These are phyloP conservation scores for Coccomyxa sp. DNA, from an alignment of 139 green algal genomes.

Conservation along the genomic window DNA sequence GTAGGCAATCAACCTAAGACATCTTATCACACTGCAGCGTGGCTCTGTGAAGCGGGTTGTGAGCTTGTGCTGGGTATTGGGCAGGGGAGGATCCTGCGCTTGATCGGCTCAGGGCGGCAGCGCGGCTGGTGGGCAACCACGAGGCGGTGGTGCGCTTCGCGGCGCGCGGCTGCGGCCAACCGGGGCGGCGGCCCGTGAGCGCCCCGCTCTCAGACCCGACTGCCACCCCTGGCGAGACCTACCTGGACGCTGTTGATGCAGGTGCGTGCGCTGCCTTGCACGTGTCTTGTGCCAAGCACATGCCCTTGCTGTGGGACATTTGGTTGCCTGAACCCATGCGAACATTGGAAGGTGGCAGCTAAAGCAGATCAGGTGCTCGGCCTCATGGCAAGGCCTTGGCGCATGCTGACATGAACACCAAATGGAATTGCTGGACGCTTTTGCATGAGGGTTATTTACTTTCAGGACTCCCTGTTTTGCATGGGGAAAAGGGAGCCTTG, in stretches of 20 bases:
- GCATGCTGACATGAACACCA: too few relatives aligned
- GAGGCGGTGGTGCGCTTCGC: conserved; percentile 73
- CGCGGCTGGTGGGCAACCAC: conserved; percentile 67
- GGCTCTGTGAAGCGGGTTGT: too few relatives aligned
- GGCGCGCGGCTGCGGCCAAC: conserved; percentile 59
- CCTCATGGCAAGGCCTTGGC: background rate
- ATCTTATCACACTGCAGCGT: too few relatives aligned
- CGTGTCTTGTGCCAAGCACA: background rate
- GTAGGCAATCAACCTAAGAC: conserved; percentile 45
- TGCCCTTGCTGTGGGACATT: background rate
- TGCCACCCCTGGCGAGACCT: conserved; percentile 41
- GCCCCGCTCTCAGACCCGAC: conserved; percentile 77
- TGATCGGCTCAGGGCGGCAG: conserved; percentile 61
- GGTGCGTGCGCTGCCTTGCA: conserved; percentile 24
- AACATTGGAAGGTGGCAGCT: background rate
- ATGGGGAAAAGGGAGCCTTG: too few relatives aligned
- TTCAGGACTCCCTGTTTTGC: too few relatives aligned
- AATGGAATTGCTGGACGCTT: too few relatives aligned
- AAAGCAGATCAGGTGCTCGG: background rate
- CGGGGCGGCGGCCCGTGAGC: conserved; percentile 59
- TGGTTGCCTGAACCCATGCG: background rate
- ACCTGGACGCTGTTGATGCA: conserved; percentile 38
- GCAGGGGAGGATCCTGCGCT: conserved; percentile 51
- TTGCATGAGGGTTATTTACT: too few relatives aligned
- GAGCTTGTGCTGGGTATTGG: background rate